A percentile compares a stretch with the other conserved stretches of the same genome.
These are phyloP conservation scores for Lentinula edodes DNA, from an alignment of 768 basidiomycete species.

Conservation along the genomic window DNA sequence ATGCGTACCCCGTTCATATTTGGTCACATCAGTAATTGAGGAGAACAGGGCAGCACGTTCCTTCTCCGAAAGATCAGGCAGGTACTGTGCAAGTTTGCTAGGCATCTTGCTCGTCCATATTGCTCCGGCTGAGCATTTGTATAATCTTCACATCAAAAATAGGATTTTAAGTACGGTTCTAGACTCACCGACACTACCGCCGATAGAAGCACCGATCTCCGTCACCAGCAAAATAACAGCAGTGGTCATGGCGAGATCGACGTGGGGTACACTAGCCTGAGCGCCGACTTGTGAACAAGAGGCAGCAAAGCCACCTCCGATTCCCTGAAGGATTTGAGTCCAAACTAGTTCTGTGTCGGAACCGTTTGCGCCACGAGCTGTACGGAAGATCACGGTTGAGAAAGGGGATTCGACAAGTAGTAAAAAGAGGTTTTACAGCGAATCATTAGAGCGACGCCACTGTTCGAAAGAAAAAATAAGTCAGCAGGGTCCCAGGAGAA, in stretches of 20 bases:
- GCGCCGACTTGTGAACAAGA: slow-evolving; percentile 52
- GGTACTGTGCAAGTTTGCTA: slow-evolving; percentile 43
- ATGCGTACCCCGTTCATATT: slow-evolving; percentile 46
- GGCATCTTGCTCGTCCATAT: slow-evolving; percentile 71
- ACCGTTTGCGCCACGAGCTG: slow-evolving; percentile 50
- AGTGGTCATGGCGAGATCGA: slow-evolving; percentile 62
- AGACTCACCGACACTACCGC: slow-evolving; percentile 50
- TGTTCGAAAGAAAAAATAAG: slow-evolving; percentile 11
- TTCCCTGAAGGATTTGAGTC: slow-evolving; percentile 67
- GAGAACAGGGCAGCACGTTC: slow-evolving; percentile 46
- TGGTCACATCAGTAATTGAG: slow-evolving; percentile 45
- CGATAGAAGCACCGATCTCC: slow-evolving; percentile 64
- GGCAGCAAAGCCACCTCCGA: slow-evolving; percentile 68
- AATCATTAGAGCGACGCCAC: slow-evolving; percentile 66
- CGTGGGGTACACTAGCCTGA: slow-evolving; percentile 60
- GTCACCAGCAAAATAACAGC: slow-evolving; percentile 64
- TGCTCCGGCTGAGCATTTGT: slow-evolving; percentile 41
- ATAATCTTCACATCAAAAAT: too few relatives aligned
- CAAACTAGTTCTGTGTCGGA: slow-evolving; percentile 53
- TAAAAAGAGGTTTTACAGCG: slow-evolving; percentile 23
- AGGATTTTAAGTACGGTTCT: background rate
- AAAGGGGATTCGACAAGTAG: too few relatives aligned
- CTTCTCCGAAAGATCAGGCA: slow-evolving; percentile 41
- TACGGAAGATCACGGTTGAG: background rate
- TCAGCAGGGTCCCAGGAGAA: background rate